Percentiles rank a stretch among this genome's conserved stretches.
These are phyloP conservation scores for Colletotrichum lupini DNA, from an alignment of 2,329 filamentous ascomycete species.

Conservation along the genomic window DNA sequence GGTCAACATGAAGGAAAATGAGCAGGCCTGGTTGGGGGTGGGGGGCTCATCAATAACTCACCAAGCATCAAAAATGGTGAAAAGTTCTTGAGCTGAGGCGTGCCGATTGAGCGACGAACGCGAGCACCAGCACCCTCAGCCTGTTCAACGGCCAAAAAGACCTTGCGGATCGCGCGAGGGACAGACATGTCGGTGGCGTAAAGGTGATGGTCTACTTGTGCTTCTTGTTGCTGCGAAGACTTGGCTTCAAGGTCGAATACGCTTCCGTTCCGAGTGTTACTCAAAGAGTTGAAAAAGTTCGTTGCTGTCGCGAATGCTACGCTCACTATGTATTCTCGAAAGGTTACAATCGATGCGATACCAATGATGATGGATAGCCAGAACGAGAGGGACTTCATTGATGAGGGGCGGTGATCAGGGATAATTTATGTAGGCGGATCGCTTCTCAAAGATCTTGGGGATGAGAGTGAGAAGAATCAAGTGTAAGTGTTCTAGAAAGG, in stretches of 20 bases:
- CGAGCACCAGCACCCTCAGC: slow-evolving; percentile 88
- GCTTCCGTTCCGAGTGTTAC: neutral
- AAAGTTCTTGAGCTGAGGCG: slow-evolving; percentile 83
- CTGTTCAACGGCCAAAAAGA: slow-evolving; percentile 87
- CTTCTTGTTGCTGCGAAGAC: slow-evolving; percentile 8
- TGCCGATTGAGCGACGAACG: slow-evolving; percentile 89
- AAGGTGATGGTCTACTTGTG: slow-evolving; percentile 38
- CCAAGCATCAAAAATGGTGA: slow-evolving; percentile 97
- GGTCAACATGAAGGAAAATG: slow-evolving; percentile 73
- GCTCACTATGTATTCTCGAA: slow-evolving; percentile 39
- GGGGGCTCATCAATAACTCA: slow-evolving; percentile 80
- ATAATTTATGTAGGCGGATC: slow-evolving; percentile 14
- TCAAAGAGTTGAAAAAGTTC: slow-evolving; percentile 33
- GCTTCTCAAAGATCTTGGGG: neutral
- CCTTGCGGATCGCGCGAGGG: slow-evolving; percentile 81
- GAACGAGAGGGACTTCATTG: slow-evolving; percentile 46
- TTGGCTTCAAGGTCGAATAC: slow-evolving; percentile 3
- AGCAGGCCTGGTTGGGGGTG: neutral
- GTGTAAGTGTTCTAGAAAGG: neutral
- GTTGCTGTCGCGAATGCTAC: slow-evolving; percentile 30
- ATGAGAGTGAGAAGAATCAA: neutral
- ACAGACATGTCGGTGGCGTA: slow-evolving; percentile 68
- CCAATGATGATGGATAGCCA: slow-evolving; percentile 44
- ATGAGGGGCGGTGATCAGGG: neutral
- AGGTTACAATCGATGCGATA: slow-evolving; percentile 43